These are phyloP conservation scores for Phyllosticta capitalensis DNA, from an alignment of 2,329 filamentous ascomycete species.

Conservation along the genomic window DNA sequence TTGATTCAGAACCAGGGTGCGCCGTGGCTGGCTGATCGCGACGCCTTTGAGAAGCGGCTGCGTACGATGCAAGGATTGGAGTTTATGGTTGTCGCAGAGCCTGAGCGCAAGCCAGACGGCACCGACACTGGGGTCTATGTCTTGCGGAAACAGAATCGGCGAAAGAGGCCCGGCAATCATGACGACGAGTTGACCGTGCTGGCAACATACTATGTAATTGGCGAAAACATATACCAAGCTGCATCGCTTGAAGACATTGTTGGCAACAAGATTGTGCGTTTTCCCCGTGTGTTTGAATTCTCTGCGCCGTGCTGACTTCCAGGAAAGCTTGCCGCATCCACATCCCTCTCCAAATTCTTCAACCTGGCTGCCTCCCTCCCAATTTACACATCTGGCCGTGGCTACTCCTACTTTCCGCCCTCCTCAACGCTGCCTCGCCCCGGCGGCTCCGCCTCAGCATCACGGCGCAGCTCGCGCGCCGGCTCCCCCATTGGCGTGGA, in stretches of 20 bases:
- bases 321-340: slow-evolving; percentile 44
- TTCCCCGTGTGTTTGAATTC: not conserved
- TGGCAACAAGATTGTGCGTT: slow-evolving; percentile 43
- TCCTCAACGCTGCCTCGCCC: slow-evolving; percentile 26
- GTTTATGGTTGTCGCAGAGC: slow-evolving; percentile 51
- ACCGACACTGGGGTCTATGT: slow-evolving; percentile 46
- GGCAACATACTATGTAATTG: slow-evolving; percentile 52
- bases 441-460: slow-evolving; percentile 19
- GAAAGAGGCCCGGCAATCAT: slow-evolving; percentile 32
- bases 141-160: slow-evolving; percentile 45
- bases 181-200: slow-evolving; percentile 44
- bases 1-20: slow-evolving; percentile 40
- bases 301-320: slow-evolving; percentile 1
- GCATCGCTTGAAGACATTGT: slow-evolving; percentile 51
- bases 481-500: slow-evolving; percentile 23
- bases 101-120: slow-evolving; percentile 37
- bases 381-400: slow-evolving; percentile 48
- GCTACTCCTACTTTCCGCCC: slow-evolving; percentile 50
- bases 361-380: slow-evolving; percentile 44
- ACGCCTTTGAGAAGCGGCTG: slow-evolving; percentile 46
- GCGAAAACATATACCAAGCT: slow-evolving; percentile 52
- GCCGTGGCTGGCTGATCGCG: slow-evolving; percentile 42
- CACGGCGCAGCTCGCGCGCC: slow-evolving; percentile 30
- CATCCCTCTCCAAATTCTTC: slow-evolving; percentile 46
- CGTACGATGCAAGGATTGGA: slow-evolving; percentile 48